Evolutionary conservation across 2,329 filamentous ascomycete species (phyloP).

Genomic region (Aspergillus pseudoglaucus): DNA sequence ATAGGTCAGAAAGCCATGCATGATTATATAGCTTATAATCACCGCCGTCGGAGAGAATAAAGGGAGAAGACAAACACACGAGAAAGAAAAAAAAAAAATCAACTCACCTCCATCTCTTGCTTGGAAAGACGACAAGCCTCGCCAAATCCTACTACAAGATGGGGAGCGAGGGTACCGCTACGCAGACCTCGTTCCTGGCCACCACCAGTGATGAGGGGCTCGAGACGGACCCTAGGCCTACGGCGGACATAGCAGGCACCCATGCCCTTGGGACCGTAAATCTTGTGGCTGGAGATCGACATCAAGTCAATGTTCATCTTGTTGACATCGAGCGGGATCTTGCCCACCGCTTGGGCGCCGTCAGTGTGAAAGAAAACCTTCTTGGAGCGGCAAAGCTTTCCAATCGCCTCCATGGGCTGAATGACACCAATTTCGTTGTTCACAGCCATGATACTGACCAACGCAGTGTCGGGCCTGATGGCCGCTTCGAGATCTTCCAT

Average conservation of each 20-base stretch:
- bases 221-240: conserved; percentile 84
- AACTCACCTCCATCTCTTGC: conserved; percentile 81
- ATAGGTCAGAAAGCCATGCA: conserved; percentile 83
- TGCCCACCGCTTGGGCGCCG: conserved; percentile 94
- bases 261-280: conserved; percentile 95
- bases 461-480: conserved; percentile 80
- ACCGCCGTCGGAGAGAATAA: conserved; percentile 32
- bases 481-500: conserved; percentile 80
- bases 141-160: conserved; percentile 84
- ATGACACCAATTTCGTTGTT: conserved; percentile 99
- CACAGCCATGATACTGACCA: conserved; percentile 97
- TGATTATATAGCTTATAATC: conserved; percentile 76
- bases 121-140: conserved; percentile 90
- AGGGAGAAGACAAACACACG: background rate
- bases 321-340: conserved; percentile 94
- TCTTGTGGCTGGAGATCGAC: conserved; percentile 98
- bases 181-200: conserved; percentile 92
- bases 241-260: conserved; percentile 93
- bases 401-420: conserved; percentile 89
- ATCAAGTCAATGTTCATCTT: conserved; percentile 97
- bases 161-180: conserved; percentile 87
- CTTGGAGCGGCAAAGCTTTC: conserved; percentile 79
- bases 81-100: conserved; percentile 10
- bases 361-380: conserved; percentile 99
- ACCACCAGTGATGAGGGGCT: conserved; percentile 92